These are phyloP conservation scores for Brassica carinata DNA, from an alignment of 345 rosid species.

Conservation along the genomic window DNA sequence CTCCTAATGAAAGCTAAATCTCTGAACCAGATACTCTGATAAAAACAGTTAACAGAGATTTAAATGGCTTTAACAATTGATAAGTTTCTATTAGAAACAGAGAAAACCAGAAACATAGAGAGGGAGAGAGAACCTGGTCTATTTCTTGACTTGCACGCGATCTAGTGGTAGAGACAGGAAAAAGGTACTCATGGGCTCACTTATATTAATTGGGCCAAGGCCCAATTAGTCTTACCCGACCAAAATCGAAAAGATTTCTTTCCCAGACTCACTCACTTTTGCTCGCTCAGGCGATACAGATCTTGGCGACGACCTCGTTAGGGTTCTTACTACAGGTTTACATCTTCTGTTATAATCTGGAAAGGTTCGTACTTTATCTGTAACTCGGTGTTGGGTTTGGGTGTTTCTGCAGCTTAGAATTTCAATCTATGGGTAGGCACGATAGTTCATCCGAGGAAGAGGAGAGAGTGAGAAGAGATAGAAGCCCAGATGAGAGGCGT, in stretches of 20 bases:
- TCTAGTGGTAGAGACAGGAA: constrained; percentile 43
- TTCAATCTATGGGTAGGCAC: constrained; percentile 36
- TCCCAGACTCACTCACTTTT: background rate
- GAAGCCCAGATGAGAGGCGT: constrained; percentile 32
- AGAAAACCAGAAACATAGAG: constrained; percentile 1
- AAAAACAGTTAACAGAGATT: no score
- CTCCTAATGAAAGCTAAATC: background rate
- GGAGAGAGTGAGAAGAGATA: constrained; percentile 33
- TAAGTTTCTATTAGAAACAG: no score
- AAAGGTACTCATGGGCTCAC: constrained; percentile 9
- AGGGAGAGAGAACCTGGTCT: constrained; percentile 56
- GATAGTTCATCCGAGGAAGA: constrained; percentile 40
- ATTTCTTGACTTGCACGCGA: constrained; percentile 79
- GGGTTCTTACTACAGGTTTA: constrained; percentile 14
- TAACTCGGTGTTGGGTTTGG: background rate
- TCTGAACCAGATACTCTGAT: no score
- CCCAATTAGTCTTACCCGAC: constrained; percentile 11
- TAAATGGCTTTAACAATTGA: no score
- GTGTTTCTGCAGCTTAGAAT: background rate
- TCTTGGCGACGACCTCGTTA: constrained; percentile 24
- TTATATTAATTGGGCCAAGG: background rate
- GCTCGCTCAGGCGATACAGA: constrained; percentile 21
- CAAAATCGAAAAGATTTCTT: background rate
- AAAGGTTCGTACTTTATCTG: background rate
- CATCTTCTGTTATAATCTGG: background rate